Base-by-base conservation (phyloP, 2,329 filamentous ascomycete genomes). In the Verticillium isaacii region DNA sequence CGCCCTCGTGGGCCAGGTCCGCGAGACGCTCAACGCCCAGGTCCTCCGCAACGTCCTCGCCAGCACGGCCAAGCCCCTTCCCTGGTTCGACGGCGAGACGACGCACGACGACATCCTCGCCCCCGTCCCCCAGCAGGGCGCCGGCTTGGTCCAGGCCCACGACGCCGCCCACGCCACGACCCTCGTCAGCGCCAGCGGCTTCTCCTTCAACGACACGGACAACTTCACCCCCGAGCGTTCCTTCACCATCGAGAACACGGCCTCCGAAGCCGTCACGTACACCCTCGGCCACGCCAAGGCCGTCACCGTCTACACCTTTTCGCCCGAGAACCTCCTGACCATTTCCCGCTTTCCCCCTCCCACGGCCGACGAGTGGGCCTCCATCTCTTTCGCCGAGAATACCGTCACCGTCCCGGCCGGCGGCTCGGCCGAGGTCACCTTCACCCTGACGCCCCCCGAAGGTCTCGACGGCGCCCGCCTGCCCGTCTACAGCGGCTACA, bases 181-280 rank as follows among this genome's bases (percentile, higher is more conserved):
- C 1, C 60, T 74, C 23, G 68, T 81, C 15, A 72, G 72, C 56
- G 71, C 74, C 0, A 70, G 71, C 8, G 76, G 72, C 61, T 70
- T 82, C 50, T 70, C 73, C 23, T 76, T 81, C 67, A 81, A 82
- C 63, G 78, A 81, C 64, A 80, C 76, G 9, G 72, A 74, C 56
- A 66, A 80, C 68, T 74, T 79, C 59, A 67, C 69, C 14, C 62
- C 65, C 15, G 67, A 66, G 23, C 68, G 70, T n/a, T 70, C 69
- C 58, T 77, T 81, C 64, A 73, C 68, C 52, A 72, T 81, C 67
- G 71, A 68, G 55, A 81, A 82, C 68, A 71, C 69, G 12, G 78
- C 73, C 50, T 63, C 65, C 11, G 67, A 71, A 36, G 68, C 68
- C 5, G 67, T 74, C 23, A 75, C 73, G 5, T 81, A 78, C 67